These are phyloP conservation scores for Kluyveromyces wickerhamii DNA, from an alignment of 805 yeast species.

Conservation along the genomic window DNA sequence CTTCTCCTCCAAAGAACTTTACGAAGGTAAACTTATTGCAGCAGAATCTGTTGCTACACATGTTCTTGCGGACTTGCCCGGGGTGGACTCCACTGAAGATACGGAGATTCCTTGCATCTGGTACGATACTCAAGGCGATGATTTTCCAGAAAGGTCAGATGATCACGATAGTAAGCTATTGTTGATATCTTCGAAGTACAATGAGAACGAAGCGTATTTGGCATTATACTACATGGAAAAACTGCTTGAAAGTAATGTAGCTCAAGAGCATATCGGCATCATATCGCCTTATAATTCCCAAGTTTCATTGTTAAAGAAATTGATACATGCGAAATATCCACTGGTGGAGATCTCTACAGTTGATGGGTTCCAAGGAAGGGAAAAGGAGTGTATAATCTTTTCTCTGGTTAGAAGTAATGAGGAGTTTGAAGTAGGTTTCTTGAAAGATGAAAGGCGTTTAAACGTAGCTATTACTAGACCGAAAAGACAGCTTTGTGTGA, in stretches of 20 bases:
- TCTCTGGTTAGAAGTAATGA: constrained; percentile 79
- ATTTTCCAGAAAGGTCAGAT: constrained; percentile 54
- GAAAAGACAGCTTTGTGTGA: constrained; percentile 70
- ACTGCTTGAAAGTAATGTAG: constrained; percentile 46
- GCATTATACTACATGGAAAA: constrained; percentile 49
- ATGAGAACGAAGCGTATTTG: constrained; percentile 66
- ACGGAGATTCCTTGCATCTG: constrained; percentile 56
- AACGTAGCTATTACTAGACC: constrained; percentile 94
- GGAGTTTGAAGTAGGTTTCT: constrained; percentile 65
- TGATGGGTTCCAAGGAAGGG: constrained; percentile 96
- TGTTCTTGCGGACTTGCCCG: constrained; percentile 47
- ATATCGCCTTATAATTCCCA: constrained; percentile 92
- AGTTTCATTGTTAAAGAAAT: constrained; percentile 49
- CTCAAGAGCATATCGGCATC: constrained; percentile 58
- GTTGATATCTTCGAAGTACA: constrained; percentile 51
- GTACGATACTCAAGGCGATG: constrained; percentile 93
- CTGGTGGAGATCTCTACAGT: constrained; percentile 75
- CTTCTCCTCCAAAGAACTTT: constrained; percentile 64
- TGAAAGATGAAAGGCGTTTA: constrained; percentile 68
- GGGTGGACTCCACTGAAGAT: constrained; percentile 43
- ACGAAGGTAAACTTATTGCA: constrained; percentile 56
- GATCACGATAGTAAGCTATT: constrained; percentile 7
- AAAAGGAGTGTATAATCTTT: constrained; percentile 77
- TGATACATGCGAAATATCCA: constrained; percentile 34
- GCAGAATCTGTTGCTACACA: constrained; percentile 47